Percentiles rank a stretch among this genome's conserved stretches.
phyloP scores from a whole-genome alignment of 306 rosid genomes.

The Cucurbita maxima region DNA sequence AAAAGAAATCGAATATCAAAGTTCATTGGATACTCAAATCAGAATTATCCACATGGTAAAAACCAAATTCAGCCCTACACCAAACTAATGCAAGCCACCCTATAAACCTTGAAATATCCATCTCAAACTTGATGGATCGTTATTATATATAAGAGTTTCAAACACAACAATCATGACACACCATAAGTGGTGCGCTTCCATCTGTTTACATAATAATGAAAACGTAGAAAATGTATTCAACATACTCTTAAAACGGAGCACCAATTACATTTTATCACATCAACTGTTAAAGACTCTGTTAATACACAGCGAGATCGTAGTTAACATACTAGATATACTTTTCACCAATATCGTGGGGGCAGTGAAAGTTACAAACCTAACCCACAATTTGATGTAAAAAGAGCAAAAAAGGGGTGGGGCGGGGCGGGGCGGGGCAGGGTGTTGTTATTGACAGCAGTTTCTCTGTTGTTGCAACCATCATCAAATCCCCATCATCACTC shows the following conservation, averaged over 20 bases:
- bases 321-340: conserved; percentile 5
- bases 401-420: too few relatives aligned
- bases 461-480: neutral
- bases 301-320: neutral
- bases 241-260: neutral
- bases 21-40: neutral
- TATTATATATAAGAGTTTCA: neutral
- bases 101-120: neutral
- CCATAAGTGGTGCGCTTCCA: neutral
- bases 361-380: neutral
- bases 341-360: neutral
- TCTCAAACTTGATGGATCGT: neutral
- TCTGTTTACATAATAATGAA: neutral
- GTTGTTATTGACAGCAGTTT: neutral
- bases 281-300: neutral
- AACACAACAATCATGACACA: neutral
- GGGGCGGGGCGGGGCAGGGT: neutral
- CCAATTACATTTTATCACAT: neutral
- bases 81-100: neutral
- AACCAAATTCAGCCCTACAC: neutral
- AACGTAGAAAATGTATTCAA: neutral
- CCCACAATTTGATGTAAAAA: neutral
- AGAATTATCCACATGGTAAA: neutral
- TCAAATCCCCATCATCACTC: conserved; percentile 3
- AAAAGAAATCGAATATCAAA: neutral